Evolutionary conservation across 1,139 yeast species (phyloP), one percentile per base, ranked within the genome.

Genomic region (Arxiozyma telluris): DNA sequence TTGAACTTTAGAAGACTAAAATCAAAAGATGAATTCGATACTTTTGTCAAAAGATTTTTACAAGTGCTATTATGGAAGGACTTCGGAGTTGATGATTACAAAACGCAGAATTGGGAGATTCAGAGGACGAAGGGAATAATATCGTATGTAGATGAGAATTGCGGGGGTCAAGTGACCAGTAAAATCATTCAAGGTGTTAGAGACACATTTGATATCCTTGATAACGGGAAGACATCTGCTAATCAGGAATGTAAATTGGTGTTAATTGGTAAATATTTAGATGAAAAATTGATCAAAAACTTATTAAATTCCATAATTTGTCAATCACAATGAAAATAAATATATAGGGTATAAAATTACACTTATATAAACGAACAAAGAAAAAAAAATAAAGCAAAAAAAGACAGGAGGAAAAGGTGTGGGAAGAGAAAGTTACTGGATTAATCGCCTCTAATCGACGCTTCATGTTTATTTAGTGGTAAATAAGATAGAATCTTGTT

Each of bases 131-230:
- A 94, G 66, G 98, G 97, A 0, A 51, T 69, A 18, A 69, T 88
- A 8, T 61, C 89, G 20, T 42, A 41, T 42, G 78, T 83, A 2
- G 65, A 65, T 8, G 63, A 60, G 9, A 25, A 38, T 25, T 48
- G 46, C 7, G 11, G 1, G 44, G 56, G 1, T 57, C 56, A 1
- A 82, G 78, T n/a, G 74, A 79, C 11, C 4, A 34, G 39, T 34
- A 34, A 34, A 57, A 90, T 93, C 1, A 72, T 93, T n/a, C 98
- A 93, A 67, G 98, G 96, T 5, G 98, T 93, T 0, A 75, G 98
- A 57, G 95, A 89, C 56, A 88, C 96, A 0, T 93, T 89, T 68
- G 98, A 93, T 58, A 75, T 89, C 1, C 77, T 85, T 6, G 81
- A 79, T 0, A 80, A 77, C 0, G 75, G 75, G 2, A 44, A 25